Evolutionary conservation across 306 rosid species (phyloP).

Genomic region (Herpetospermum pedunculosum): DNA sequence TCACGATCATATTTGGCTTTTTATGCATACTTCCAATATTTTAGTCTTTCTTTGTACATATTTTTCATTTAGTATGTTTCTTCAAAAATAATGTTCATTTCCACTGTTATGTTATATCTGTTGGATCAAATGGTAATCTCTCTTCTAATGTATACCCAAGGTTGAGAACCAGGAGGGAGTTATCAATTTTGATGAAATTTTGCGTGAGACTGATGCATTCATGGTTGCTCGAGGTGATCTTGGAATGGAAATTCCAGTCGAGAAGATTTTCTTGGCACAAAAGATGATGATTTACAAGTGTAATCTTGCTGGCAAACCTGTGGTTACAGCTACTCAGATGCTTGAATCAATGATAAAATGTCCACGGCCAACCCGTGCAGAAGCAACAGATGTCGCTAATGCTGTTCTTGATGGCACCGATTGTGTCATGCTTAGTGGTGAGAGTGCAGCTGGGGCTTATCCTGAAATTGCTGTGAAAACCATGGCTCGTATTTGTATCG

Average conservation of each 20-base stretch:
- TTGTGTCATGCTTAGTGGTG: constrained; percentile 97
- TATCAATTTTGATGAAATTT: constrained; percentile 83
- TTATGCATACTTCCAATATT: not conserved
- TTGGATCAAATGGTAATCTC: constrained; percentile 10
- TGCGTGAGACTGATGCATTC: constrained; percentile 93
- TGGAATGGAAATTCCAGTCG: constrained; percentile 98
- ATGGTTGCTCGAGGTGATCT: constrained; percentile 99
- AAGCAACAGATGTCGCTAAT: constrained; percentile 93
- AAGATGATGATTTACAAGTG: constrained; percentile 98
- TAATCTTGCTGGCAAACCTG: constrained; percentile 89
- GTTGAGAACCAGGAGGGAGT: constrained; percentile 99
- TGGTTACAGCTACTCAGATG: constrained; percentile 97
- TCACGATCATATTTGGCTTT: not conserved
- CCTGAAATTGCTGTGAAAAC: constrained; percentile 88
- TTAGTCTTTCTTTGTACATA: not conserved
- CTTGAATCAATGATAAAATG: constrained; percentile 98
- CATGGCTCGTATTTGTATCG: constrained; percentile 87
- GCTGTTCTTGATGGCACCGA: constrained; percentile 95
- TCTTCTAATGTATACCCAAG: constrained; percentile 26
- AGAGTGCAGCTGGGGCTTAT: constrained; percentile 92
- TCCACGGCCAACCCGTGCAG: constrained; percentile 92
- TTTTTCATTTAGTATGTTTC: not conserved
- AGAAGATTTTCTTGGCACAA: constrained; percentile 90
- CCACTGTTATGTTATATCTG: not conserved
- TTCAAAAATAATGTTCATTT: not conserved